These are phyloP conservation scores for Vachellia pachyceras DNA, from an alignment of 306 rosid genomes.

Conservation along the genomic window DNA sequence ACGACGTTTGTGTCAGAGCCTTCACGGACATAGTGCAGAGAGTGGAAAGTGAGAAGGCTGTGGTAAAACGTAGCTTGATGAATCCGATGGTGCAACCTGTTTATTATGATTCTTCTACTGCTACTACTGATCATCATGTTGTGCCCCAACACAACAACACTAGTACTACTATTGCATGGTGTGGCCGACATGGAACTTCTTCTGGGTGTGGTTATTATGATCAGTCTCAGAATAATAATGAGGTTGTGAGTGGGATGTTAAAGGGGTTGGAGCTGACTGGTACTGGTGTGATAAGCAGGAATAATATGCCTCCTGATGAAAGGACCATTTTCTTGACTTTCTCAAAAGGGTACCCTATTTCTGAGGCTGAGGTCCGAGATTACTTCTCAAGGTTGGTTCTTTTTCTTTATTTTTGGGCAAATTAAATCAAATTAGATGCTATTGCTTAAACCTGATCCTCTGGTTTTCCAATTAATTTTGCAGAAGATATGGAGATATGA, in stretches of 20 bases:
- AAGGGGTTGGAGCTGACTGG: not conserved
- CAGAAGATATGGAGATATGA: conserved; percentile 59
- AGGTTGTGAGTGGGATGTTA: conserved; percentile 9
- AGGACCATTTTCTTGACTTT: conserved; percentile 72
- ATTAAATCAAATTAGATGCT: no score
- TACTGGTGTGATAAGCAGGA: not conserved
- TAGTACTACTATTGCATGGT: not conserved
- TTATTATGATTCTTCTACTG: not conserved
- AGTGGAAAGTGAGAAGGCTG: not conserved
- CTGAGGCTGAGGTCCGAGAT: conserved; percentile 54
- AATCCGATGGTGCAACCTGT: not conserved
- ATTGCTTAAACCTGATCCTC: no score
- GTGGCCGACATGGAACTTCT: no score
- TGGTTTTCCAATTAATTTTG: not conserved
- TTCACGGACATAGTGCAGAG: conserved; percentile 54
- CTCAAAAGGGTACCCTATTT: conserved; percentile 69
- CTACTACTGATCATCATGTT: not conserved
- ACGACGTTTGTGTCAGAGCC: conserved; percentile 55
- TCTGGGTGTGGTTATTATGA: no score
- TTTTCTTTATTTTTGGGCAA: not conserved
- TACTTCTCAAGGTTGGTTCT: conserved; percentile 50
- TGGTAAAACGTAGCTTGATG: not conserved
- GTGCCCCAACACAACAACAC: not conserved
- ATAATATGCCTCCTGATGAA: conserved; percentile 44
- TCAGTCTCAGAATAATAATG: no score